Evolutionary conservation across 495 filamentous ascomycete genomes (phyloP).

Genomic region (Aspergillus saccharolyticus): DNA sequence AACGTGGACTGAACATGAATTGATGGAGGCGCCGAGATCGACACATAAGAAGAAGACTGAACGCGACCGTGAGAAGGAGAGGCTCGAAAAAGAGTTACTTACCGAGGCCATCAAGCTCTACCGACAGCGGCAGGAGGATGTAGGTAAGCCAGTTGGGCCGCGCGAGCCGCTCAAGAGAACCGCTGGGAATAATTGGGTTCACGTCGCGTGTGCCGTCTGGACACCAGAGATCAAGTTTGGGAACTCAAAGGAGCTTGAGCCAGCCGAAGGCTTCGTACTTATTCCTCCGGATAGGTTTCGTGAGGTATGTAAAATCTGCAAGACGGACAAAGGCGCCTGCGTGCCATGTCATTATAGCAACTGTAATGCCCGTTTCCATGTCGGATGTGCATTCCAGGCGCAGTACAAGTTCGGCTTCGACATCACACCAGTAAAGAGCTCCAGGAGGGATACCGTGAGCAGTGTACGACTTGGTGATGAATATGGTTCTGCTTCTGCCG

Average conservation of each 20-base stretch:
- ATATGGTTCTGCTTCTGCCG: conserved; percentile 68
- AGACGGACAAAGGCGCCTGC: conserved; percentile 63
- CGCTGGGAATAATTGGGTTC: conserved; percentile 95
- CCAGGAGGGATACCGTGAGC: conserved; percentile 67
- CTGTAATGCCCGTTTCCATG: conserved; percentile 78
- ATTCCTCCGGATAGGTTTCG: conserved; percentile 65
- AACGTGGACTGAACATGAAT: conserved; percentile 63
- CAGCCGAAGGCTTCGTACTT: conserved; percentile 80
- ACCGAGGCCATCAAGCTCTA: conserved; percentile 70
- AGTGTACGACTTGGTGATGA: conserved; percentile 73
- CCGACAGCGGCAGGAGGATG: conserved; percentile 74
- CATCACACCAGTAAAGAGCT: conserved; percentile 82
- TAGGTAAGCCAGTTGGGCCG: conserved; percentile 71
- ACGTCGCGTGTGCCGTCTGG: conserved; percentile 88
- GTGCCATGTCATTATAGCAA: conserved; percentile 64
- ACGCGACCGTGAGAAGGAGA: conserved; percentile 83
- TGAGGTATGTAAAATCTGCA: conserved; percentile 79
- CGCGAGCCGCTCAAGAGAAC: conserved; percentile 92
- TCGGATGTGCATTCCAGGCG: conserved; percentile 81
- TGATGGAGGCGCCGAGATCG: conserved; percentile 77
- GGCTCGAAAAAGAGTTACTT: conserved; percentile 74
- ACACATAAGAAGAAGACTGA: conserved; percentile 92
- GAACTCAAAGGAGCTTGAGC: conserved; percentile 70
- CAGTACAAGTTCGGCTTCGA: conserved; percentile 85
- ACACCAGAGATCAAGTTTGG: conserved; percentile 88